These are phyloP conservation scores for Mycosphaerelloides madeirae DNA, from an alignment of 2,329 filamentous ascomycete genomes.

Conservation along the genomic window DNA sequence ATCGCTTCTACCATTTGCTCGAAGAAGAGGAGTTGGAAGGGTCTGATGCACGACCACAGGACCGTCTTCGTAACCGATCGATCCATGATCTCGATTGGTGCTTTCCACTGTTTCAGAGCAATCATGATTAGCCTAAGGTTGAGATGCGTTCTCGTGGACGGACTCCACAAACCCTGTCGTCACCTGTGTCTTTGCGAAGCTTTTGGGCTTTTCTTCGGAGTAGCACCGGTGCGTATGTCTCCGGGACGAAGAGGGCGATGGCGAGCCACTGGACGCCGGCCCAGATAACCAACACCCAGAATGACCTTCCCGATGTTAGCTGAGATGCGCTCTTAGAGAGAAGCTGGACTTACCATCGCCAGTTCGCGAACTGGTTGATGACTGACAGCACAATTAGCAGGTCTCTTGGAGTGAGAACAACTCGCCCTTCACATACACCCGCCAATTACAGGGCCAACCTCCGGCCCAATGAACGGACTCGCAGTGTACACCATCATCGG, in stretches of 20 bases:
- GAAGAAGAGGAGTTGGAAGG: conserved; percentile 71
- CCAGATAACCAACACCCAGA: conserved; percentile 84
- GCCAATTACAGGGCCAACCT: conserved; percentile 58
- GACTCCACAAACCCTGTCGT: conserved; percentile 37
- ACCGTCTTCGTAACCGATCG: conserved; percentile 59
- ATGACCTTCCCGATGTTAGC: conserved; percentile 47
- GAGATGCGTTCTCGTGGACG: background rate
- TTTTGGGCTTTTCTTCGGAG: conserved; percentile 66
- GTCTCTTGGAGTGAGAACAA: no score
- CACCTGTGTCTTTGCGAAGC: conserved; percentile 70
- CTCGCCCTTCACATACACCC: conserved; percentile 45
- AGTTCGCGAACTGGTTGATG: conserved; percentile 69
- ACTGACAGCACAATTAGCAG: conserved; percentile 32
- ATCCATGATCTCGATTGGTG: conserved; percentile 68
- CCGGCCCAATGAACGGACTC: conserved; percentile 47
- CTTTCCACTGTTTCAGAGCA: conserved; percentile 55
- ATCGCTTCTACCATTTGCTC: conserved; percentile 57
- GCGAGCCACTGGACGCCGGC: conserved; percentile 57
- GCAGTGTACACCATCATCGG: conserved; percentile 76
- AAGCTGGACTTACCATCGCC: conserved; percentile 55
- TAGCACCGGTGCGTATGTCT: conserved; percentile 59
- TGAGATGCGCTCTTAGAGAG: background rate
- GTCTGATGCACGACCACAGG: conserved; percentile 53
- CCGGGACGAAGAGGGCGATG: conserved; percentile 71
- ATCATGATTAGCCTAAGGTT: background rate